These are phyloP conservation scores for Cucurbita ficifolia DNA, from an alignment of 306 rosid species.

Conservation along the genomic window DNA sequence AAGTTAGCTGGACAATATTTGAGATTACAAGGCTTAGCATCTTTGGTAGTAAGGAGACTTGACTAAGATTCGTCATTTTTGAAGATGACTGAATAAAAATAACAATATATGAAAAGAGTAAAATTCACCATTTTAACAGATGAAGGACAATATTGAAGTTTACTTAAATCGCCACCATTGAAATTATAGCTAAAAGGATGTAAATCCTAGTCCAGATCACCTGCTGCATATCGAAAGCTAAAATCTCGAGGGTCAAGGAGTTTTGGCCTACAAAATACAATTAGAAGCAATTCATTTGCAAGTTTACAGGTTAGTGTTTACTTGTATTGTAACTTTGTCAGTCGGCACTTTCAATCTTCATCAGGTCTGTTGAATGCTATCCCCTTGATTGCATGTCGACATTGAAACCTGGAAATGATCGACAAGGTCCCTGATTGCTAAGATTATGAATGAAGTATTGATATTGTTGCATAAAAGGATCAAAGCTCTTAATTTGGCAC, in stretches of 20 bases:
- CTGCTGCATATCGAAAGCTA: not conserved
- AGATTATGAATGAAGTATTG: not conserved
- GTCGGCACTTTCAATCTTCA: slow-evolving; percentile 38
- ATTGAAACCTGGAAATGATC: slow-evolving; percentile 57
- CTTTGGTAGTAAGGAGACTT: no score
- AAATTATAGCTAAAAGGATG: not conserved
- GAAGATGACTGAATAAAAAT: no score
- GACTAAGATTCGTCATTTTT: no score
- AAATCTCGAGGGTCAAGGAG: not conserved
- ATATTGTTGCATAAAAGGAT: not conserved
- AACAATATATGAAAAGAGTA: no score
- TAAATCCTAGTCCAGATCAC: not conserved
- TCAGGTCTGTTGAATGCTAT: slow-evolving; percentile 35
- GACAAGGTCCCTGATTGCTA: not conserved
- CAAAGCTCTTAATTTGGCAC: not conserved
- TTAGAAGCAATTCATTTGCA: not conserved
- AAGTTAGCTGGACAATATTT: no score
- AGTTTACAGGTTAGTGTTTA: not conserved
- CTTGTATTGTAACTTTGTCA: not conserved
- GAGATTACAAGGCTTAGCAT: no score
- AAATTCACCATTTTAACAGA: not conserved
- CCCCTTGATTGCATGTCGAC: slow-evolving; percentile 83
- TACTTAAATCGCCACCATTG: not conserved
- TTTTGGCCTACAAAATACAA: not conserved
- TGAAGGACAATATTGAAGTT: not conserved